Evolutionary conservation across 2,329 filamentous ascomycete species (phyloP).

Genomic region (Stenocarpella maydis): DNA sequence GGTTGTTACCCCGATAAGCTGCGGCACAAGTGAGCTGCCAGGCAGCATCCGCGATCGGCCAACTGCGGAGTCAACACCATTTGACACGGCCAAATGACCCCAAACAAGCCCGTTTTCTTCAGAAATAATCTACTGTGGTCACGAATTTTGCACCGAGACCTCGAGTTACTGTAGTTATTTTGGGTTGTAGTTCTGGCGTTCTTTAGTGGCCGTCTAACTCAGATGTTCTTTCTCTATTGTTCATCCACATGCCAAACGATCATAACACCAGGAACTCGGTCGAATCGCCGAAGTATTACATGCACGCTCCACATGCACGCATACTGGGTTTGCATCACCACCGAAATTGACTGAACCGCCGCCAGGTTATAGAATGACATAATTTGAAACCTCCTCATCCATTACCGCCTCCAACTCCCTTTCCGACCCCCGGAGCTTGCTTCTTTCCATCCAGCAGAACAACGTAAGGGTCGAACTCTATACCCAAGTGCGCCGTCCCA

Average conservation of each 20-base stretch:
- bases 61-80: not conserved
- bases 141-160: not conserved
- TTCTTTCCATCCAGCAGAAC: slow-evolving; percentile 38
- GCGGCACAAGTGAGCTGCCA: not conserved
- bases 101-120: not conserved
- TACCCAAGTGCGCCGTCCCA: slow-evolving; percentile 56
- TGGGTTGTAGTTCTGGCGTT: not conserved
- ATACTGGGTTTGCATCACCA: not conserved
- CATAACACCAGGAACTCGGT: not conserved
- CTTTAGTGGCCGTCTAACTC: too few relatives aligned
- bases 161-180: not conserved
- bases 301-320: not conserved
- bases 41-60: not conserved
- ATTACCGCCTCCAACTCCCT: not conserved
- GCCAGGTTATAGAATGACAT: not conserved
- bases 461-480: slow-evolving; percentile 58
- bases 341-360: not conserved
- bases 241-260: not conserved
- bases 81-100: not conserved
- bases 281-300: not conserved
- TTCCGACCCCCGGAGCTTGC: not conserved
- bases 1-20: not conserved
- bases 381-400: not conserved
- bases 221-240: too few relatives aligned
- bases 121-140: not conserved